Base-by-base conservation (phyloP, 768 basidiomycete genomes). In the Termitomyces sp. region DNA sequence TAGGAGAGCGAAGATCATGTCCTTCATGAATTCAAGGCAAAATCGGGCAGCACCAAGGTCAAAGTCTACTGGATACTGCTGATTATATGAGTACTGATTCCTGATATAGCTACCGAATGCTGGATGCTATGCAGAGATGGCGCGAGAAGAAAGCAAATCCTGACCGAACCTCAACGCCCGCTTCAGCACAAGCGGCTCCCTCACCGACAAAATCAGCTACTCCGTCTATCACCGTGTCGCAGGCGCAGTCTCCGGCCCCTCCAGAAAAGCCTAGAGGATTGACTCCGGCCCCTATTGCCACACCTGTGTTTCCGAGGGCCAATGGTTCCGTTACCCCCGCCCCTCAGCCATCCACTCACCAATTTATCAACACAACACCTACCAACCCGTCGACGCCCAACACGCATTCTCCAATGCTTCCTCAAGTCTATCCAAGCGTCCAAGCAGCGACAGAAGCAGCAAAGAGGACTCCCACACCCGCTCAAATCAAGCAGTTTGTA, bases 1-100 rank as follows among this genome's bases (percentile, higher is more conserved):
- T 33, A 84, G 89, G 51, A 82, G 87, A 55, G 77, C 81, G 22
- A 91, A 91, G 79, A 84, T 94, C 58, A 82, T 90, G 77, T 83
- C 89, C 58, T 91, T 87, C 75, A 91, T 91, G 90, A 84, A 84
- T 55, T 89, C 90, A 11, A 76, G 78, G 46, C 72, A 81, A 65
- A 76, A 74, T 62, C 74, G 84, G 69, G 67, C 77, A 65, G 75
- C 76, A 18, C 82, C 86, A 52, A 85, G 72, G 87, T 88, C 74
- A 55, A 70, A 70, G 36, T 49, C 57, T 61, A 7, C 38, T 62
- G 61, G 53, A 51, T 20, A 44, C 11, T 59, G 35, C 18, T 44
- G 57, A 51, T 28, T 48, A 46, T 46, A 61, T 15, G 24, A 24
- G 32, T 22, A 57, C 57, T 50, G 48, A 65, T 44, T n/a, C 51